A percentile compares a stretch with the other conserved stretches of the same genome.
Evolutionary conservation across 129 eudicot species (phyloP).

Genomic region (Logfia minima): DNA sequence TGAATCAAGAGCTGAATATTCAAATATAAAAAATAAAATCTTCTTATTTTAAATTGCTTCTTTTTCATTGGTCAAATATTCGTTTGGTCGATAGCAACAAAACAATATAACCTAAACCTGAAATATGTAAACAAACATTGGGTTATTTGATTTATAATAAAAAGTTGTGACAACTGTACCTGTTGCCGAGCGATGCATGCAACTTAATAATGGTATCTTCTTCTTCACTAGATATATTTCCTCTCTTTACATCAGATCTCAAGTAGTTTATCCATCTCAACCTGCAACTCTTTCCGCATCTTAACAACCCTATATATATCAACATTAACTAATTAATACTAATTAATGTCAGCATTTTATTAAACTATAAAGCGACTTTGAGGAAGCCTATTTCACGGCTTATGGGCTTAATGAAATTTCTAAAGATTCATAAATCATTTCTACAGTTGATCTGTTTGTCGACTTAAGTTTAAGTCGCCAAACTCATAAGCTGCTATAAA

Average conservation of each 20-base stretch:
- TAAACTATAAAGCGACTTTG: not conserved
- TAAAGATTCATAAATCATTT: not conserved
- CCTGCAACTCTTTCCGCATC: conserved; percentile 91
- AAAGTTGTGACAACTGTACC: conserved; percentile 26
- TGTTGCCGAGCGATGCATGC: conserved; percentile 68
- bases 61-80: too few species aligned
- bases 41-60: too few species aligned
- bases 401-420: not conserved
- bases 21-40: too few species aligned
- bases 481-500: not conserved
- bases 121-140: too few species aligned
- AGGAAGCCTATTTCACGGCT: not conserved
- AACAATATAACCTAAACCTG: too few species aligned
- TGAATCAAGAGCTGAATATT: too few species aligned
- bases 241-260: conserved; percentile 74
- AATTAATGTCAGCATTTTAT: not conserved
- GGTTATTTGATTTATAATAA: too few species aligned
- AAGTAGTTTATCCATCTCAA: conserved; percentile 87
- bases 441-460: not conserved
- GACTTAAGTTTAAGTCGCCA: not conserved
- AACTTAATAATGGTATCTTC: conserved; percentile 63
- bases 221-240: conserved; percentile 63
- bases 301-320: conserved; percentile 47
- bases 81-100: too few species aligned
- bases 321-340: not conserved